phyloP scores from a whole-genome alignment of 352 stramenopile species.

The Globisporangium spinosum region DNA sequence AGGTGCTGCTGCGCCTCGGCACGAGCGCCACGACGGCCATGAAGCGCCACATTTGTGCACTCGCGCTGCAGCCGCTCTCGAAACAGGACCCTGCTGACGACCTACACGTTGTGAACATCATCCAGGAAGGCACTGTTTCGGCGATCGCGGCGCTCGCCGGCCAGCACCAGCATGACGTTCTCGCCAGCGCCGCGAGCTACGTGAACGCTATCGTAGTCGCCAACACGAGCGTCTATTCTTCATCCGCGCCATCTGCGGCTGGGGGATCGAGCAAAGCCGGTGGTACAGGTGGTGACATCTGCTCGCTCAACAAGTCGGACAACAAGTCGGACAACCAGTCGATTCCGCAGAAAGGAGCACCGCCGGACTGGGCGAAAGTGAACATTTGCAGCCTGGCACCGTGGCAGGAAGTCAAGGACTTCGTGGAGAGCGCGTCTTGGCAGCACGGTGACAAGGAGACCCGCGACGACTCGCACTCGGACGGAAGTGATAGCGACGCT shows the following conservation, averaged over 20 bases:
- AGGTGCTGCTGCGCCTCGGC: conserved; percentile 51
- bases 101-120: conserved; percentile 51
- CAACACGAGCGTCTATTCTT: background rate
- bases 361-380: conserved; percentile 57
- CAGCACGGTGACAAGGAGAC: conserved; percentile 20
- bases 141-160: conserved; percentile 61
- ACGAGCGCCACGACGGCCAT: conserved; percentile 36
- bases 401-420: conserved; percentile 46
- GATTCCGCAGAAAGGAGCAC: conserved; percentile 43
- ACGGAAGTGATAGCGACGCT: conserved; percentile 39
- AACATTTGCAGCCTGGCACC: conserved; percentile 40
- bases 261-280: conserved; percentile 9
- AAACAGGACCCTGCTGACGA: conserved; percentile 39
- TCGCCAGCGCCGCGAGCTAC: conserved; percentile 32
- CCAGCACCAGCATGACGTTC: conserved; percentile 51
- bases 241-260: background rate
- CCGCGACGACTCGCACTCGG: conserved; percentile 35
- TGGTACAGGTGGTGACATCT: conserved; percentile 19
- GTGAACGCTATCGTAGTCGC: conserved; percentile 17
- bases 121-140: conserved; percentile 66
- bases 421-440: conserved; percentile 4
- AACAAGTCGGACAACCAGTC: conserved; percentile 22
- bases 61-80: conserved; percentile 59
- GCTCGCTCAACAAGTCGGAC: conserved; percentile 18
- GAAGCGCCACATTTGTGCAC: conserved; percentile 62